Evolutionary conservation across 78 protist species (phyloP).

Genomic region (Blattamonas nauphoetae): DNA sequence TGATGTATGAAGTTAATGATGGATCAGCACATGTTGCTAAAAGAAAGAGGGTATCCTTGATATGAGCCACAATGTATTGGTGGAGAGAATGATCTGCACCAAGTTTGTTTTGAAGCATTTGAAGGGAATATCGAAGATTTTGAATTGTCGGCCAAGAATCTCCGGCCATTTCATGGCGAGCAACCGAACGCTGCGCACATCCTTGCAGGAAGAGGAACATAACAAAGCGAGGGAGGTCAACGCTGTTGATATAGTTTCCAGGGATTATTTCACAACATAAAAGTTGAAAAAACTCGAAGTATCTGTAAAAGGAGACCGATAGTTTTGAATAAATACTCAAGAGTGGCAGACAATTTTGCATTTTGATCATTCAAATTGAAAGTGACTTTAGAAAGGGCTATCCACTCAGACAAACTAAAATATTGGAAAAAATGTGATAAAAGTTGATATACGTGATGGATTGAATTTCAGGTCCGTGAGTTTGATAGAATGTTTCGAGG

Average conservation of each 20-base stretch:
- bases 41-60: background rate
- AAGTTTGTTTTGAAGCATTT: background rate
- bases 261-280: background rate
- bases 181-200: background rate
- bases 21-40: background rate
- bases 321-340: background rate
- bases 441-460: background rate
- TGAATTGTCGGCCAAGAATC: background rate
- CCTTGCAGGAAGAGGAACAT: constrained; percentile 9
- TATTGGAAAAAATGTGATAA: background rate
- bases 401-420: background rate
- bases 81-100: background rate
- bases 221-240: background rate
- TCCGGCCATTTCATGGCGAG: background rate
- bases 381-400: background rate
- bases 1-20: background rate
- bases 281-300: background rate
- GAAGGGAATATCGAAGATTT: background rate
- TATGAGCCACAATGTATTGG: background rate
- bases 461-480: background rate
- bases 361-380: background rate
- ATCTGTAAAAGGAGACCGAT: background rate
- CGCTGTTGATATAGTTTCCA: background rate
- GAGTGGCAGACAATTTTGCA: background rate
- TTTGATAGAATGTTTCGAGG: background rate